These are phyloP conservation scores for Rhizoclosmatium sp. DNA, from an alignment of 192 early-diverging fungal species.

Conservation along the genomic window DNA sequence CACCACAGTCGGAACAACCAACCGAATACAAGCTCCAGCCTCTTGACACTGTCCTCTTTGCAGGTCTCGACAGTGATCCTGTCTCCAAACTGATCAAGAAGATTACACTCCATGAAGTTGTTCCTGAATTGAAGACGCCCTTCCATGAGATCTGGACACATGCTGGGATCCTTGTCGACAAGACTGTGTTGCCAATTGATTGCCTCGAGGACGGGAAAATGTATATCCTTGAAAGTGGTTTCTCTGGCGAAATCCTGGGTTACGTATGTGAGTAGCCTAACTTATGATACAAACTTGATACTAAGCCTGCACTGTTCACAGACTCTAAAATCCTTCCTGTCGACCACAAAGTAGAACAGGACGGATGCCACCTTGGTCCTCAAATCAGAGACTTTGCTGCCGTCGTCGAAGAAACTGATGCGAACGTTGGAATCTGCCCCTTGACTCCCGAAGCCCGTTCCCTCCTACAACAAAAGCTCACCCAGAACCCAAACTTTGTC, in stretches of 20 bases:
- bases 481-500: background rate
- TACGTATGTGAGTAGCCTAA: background rate
- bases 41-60: conserved; percentile 21
- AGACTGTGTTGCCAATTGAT: conserved; percentile 37
- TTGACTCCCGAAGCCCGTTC: conserved; percentile 6
- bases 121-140: background rate
- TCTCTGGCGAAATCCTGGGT: background rate
- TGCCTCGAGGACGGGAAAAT: conserved; percentile 41
- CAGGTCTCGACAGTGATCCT: conserved; percentile 30
- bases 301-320: background rate
- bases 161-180: conserved; percentile 42
- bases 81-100: conserved; percentile 38
- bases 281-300: background rate
- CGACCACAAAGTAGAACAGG: background rate
- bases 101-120: conserved; percentile 32
- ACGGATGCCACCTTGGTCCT: conserved; percentile 32
- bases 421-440: conserved; percentile 38
- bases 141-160: background rate
- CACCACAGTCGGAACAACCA: no score
- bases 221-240: conserved; percentile 13
- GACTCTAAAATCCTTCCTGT: conserved; percentile 22
- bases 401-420: conserved; percentile 31
- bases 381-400: conserved; percentile 38
- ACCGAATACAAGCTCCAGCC: conserved; percentile 9
- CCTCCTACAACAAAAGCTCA: conserved; percentile 13